Base-by-base conservation (phyloP, 2,329 filamentous ascomycete species). In the Chrysosporium queenslandicum region DNA sequence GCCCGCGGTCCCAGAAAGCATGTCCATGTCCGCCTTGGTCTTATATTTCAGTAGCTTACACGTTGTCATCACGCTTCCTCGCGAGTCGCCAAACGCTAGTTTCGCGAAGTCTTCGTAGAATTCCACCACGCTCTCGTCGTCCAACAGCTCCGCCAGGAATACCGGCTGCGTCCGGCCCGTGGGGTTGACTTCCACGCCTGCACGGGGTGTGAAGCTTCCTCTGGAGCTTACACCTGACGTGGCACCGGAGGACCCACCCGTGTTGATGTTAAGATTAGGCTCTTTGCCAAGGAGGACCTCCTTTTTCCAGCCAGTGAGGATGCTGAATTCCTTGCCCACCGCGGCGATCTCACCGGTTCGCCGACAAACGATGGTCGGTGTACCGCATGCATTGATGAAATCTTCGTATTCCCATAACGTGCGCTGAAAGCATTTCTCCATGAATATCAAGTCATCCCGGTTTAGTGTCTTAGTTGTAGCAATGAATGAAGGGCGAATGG, bases 81-180 rank as follows among this genome's bases (percentile, higher is more conserved):
- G 80, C 36, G 88, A 89, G 65, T 96, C 89, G 32, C 88, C 88
- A 68, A 96, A 97, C 0, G 91, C 91, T 2, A 97, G 77, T 57
- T 90, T 83, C 0, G 91, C 86, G 70, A 94, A 97, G 66, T 97
- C 89, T 60, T 96, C 90, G 66, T 96, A 95, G 67, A 96, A 97
- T 59, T 94, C 84, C 3, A 96, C 83, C 0, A 94, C 89, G 53
- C 85, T 90, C 62, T 95, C 88, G 58, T 96, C 89, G 61, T 97
- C 92, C 60, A 98, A 79, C 29, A 98, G 75, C 66, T 97, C 91
- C 0, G 91, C 88, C 45, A 97, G 77, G 63, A 95, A 95, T 1
- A 96, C 87, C 0, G 90, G 86, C 56, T 90, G 85, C 2, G 78
- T 77, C 50, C 79, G 75, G 5, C 76, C 36, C 3, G 40, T 25